phyloP scores from a whole-genome alignment of 2,329 filamentous ascomycete species.

The Coniochaeta sp. region DNA sequence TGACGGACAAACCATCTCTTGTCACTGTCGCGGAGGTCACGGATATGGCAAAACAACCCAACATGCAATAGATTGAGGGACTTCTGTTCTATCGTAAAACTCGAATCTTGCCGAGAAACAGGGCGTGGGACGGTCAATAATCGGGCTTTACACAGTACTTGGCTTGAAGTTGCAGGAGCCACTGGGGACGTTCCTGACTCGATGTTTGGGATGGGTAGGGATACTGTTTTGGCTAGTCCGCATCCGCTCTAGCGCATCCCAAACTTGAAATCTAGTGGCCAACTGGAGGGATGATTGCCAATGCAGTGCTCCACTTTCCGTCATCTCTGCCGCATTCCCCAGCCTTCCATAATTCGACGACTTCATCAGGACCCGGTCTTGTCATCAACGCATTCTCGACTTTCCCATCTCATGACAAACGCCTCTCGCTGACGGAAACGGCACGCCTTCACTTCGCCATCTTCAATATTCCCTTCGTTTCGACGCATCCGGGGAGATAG shows the following conservation, averaged over 20 bases:
- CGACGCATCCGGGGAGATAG: background rate
- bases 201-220: background rate
- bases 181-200: background rate
- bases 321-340: conserved; percentile 2
- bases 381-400: background rate
- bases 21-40: no score
- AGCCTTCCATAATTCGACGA: conserved; percentile 1
- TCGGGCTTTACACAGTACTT: no score
- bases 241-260: background rate
- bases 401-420: background rate
- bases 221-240: background rate
- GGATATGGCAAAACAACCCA: no score
- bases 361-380: no score
- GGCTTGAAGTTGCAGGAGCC: background rate
- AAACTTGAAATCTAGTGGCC: background rate
- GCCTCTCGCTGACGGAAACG: background rate
- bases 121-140: no score
- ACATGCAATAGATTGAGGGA: no score
- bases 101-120: no score
- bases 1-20: background rate
- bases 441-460: background rate
- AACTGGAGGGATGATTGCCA: background rate
- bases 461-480: background rate
- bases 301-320: background rate
- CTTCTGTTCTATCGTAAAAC: no score